phyloP scores from a whole-genome alignment of 164 flowering plant species.

The Annona squamosa region DNA sequence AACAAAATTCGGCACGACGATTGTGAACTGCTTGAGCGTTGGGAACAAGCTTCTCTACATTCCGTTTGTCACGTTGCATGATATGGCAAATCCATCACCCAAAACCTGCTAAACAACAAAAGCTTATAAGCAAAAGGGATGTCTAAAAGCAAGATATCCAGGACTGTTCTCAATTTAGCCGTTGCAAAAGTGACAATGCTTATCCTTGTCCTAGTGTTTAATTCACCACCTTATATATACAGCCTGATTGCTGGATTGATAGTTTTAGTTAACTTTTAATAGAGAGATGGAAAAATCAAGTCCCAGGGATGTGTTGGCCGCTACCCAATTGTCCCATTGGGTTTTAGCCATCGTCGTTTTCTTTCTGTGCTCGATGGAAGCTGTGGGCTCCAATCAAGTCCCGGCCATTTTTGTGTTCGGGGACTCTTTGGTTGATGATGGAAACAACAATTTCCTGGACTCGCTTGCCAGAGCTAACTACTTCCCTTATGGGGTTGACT shows the following conservation, averaged over 20 bases:
- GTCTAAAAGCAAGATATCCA: neutral
- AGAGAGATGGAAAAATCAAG: constrained; percentile 1
- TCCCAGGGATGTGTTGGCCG: neutral
- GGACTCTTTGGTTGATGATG: constrained; percentile 61
- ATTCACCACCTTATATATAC: neutral
- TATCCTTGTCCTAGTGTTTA: neutral
- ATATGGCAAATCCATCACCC: neutral
- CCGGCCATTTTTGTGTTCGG: constrained; percentile 77
- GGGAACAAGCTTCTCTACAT: neutral
- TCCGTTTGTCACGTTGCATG: neutral
- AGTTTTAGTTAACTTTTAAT: neutral
- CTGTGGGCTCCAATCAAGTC: constrained; percentile 15
- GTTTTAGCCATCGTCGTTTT: neutral
- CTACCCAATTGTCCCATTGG: neutral
- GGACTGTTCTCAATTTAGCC: neutral
- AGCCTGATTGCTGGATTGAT: neutral
- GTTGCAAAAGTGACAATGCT: neutral
- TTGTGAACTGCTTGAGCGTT: neutral
- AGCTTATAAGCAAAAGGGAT: neutral
- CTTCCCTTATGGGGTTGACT: constrained; percentile 62
- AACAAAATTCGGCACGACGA: neutral
- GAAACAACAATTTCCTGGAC: constrained; percentile 58
- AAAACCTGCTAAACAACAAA: neutral
- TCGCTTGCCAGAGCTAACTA: constrained; percentile 62
- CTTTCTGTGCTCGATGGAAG: constrained; percentile 4